Percentiles rank a stretch among this genome's conserved stretches.
Conservation (phyloP, 768 basidiomycete genomes). For the Podaxis pistillaris region DNA sequence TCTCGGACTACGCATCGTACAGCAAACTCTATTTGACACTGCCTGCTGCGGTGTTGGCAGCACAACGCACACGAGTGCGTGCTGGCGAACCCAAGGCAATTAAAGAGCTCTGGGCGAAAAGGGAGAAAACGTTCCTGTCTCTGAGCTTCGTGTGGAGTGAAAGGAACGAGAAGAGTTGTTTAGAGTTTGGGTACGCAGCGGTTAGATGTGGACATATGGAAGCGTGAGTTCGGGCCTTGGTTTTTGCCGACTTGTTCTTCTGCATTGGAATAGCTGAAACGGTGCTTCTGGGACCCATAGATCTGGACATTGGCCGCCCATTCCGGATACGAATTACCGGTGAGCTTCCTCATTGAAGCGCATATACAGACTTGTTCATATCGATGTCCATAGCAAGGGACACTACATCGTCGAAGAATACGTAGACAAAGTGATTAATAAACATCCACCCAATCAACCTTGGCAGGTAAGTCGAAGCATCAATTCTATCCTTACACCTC, state of each 20-base stretch:
- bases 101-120: constrained; percentile 62
- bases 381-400: constrained; percentile 48
- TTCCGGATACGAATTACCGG: constrained; percentile 77
- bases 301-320: constrained; percentile 72
- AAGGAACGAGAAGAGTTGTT: constrained; percentile 60
- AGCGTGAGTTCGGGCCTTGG: constrained; percentile 45
- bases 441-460: constrained; percentile 59
- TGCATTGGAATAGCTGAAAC: constrained; percentile 11
- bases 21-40: constrained; percentile 69
- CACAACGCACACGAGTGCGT: constrained; percentile 63
- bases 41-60: constrained; percentile 64
- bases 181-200: constrained; percentile 85
- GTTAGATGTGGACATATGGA: constrained; percentile 71
- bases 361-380: constrained; percentile 11
- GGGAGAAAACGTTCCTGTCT: constrained; percentile 73
- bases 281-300: constrained; percentile 31
- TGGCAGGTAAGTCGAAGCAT: constrained; percentile 57
- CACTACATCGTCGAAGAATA: constrained; percentile 76
- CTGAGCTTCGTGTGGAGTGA: constrained; percentile 78
- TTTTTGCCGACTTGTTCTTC: constrained; percentile 2
- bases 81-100: constrained; percentile 66
- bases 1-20: constrained; percentile 67
- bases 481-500: not conserved
- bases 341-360: constrained; percentile 27
- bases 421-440: constrained; percentile 62